Evolutionary conservation across 352 stramenopile species (phyloP), one percentile per base, ranked within the genome.

Genomic region (Globisporangium carolinianum): DNA sequence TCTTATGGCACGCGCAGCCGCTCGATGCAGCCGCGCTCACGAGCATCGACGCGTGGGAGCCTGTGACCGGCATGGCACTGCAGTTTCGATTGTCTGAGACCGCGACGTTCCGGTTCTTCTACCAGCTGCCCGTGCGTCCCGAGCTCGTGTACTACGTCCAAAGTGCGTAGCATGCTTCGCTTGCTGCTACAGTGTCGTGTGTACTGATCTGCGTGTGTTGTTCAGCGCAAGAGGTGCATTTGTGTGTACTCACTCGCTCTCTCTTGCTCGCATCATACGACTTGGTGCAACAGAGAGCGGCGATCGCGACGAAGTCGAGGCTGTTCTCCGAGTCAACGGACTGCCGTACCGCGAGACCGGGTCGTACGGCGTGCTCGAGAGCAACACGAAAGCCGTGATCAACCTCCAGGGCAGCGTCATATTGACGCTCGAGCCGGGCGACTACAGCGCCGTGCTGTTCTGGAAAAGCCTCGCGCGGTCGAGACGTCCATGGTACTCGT

Each of bases 1-100:
- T 77, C 56, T 62, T 92, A 11, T 89, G 83, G 83, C 65, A 79
- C 67, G 69, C 62, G 1, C 83, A 92, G 55, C 83, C 83, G 2
- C 71, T 88, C 9, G 68, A 50, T 4, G 51, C 62, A 0, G 63
- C 72, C 0, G 69, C 60, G 6, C 56, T 91, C 17, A 48, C 76
- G 37, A 79, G 70, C 15, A 66, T 76, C 6, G 71, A 76, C 52
- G 64, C 61, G 32, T 92, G 83, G 83, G 75, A 87, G 53, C 46
- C 53, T 5, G 70, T 90, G 10, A 51, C 67, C 0, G 79, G 78
- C 9, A 92, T 90, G 78, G 24, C 53, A 3, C 32, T 92, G 0
- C 66, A 65, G 9, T 75, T 92, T 53, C 71, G 75, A 0, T 50
- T 90, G 1, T 66, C 70, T 0, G 75, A 88, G 48, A n/a, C 61